Evolutionary conservation across 345 rosid genomes (phyloP), one percentile per base, ranked within the genome.

Genomic region (Ceriops decandra): DNA sequence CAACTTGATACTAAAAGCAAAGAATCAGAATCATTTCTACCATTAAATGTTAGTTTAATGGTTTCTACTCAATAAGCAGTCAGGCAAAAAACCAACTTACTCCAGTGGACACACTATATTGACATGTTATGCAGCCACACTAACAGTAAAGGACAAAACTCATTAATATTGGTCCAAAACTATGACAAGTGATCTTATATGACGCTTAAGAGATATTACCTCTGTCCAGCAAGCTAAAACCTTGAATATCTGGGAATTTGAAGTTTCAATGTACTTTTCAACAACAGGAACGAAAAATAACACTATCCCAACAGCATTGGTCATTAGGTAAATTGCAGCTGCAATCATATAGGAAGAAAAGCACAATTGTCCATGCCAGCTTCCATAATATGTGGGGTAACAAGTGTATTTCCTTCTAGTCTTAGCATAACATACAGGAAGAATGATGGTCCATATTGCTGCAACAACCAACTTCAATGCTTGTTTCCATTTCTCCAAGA

Each of bases 341-440:
- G 85, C 90, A 68, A 93, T 89, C 95, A 93, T 85, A 71, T 83
- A 93, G 62, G 97, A 79, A 19, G 98, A 93, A 75, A 86, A 73
- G 68, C 98, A 93, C 75, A 88, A 80, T 76, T 85, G 81, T 66
- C 91, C 89, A 74, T 84, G 86, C 98, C 96, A 91, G 76, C 90
- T 88, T 72, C 79, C 83, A 68, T 83, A 57, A 30, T 66, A 63
- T 67, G 79, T 76, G 72, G 88, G 85, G 74, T 90, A 93, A 75
- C 98, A 93, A 52, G 78, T 86, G 73, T 93, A 89, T 69, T 89
- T 89, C 63, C 85, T 88, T 79, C 89, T 88, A 53, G 98, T 78
- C 56, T 79, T 87, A 74, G 86, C 84, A 80, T 86, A 93, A 66
- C 70, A 63, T 19, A 88, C 85, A 35, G 97, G 98, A 70, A 93